These are phyloP conservation scores for Clathrus columnatus DNA, from an alignment of 768 basidiomycete species.

Conservation along the genomic window DNA sequence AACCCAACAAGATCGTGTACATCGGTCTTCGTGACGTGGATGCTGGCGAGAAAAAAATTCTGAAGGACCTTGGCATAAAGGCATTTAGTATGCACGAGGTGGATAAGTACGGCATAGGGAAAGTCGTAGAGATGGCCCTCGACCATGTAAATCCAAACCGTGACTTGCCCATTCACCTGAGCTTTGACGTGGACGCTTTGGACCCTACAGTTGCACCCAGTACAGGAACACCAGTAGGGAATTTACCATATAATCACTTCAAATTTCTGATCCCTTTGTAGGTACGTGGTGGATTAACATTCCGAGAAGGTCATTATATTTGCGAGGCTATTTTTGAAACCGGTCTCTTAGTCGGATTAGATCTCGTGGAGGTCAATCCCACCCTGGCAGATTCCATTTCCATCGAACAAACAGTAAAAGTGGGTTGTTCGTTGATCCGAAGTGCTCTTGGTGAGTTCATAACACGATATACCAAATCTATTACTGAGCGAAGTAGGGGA, in stretches of 20 bases:
- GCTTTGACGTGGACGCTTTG: slow-evolving; percentile 92
- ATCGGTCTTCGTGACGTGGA: slow-evolving; percentile 95
- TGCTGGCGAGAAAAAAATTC: slow-evolving; percentile 75
- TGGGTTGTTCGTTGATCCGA: slow-evolving; percentile 80
- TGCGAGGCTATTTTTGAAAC: slow-evolving; percentile 91
- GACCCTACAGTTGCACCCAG: slow-evolving; percentile 96
- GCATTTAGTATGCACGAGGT: slow-evolving; percentile 88
- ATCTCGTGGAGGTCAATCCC: slow-evolving; percentile 99
- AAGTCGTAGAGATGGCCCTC: slow-evolving; percentile 93
- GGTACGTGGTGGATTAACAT: slow-evolving; percentile 92
- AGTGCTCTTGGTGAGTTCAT: slow-evolving; percentile 62
- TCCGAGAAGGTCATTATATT: slow-evolving; percentile 98
- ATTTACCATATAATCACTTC: background rate
- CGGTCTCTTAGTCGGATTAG: slow-evolving; percentile 82
- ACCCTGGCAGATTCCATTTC: slow-evolving; percentile 67
- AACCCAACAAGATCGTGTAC: slow-evolving; percentile 78
- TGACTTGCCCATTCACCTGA: slow-evolving; percentile 83
- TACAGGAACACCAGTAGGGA: slow-evolving; percentile 78
- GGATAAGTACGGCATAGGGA: slow-evolving; percentile 81
- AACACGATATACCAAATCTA: background rate
- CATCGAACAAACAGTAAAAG: slow-evolving; percentile 80
- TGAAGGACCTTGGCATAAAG: slow-evolving; percentile 79
- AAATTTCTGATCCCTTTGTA: slow-evolving; percentile 20
- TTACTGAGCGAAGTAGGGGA: slow-evolving; percentile 20
- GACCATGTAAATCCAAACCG: slow-evolving; percentile 86